phyloP scores from a whole-genome alignment of 225 moss, liverwort and hornwort genomes.

The Anthoceros angustus region DNA sequence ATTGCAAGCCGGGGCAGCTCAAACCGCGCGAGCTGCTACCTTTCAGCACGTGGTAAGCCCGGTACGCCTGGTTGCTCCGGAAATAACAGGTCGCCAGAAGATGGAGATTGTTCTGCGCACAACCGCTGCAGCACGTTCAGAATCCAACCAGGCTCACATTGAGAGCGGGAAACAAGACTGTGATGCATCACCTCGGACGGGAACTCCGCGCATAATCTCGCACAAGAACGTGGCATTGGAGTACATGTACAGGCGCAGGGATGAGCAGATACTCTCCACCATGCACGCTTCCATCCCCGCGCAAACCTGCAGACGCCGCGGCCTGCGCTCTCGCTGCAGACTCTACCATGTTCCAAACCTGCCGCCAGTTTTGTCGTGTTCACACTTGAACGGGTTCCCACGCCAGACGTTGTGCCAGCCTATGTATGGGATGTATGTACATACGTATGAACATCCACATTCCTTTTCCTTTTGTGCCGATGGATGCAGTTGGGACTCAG shows the following conservation, averaged over 20 bases:
- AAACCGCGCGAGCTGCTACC: slow-evolving; percentile 12
- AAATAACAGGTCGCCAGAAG: slow-evolving; percentile 91
- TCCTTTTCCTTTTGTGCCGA: too few species aligned
- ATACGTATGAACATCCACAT: too few species aligned
- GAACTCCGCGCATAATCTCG: slow-evolving; percentile 79
- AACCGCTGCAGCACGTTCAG: not conserved
- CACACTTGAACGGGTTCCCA: too few species aligned
- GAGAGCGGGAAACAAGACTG: not conserved
- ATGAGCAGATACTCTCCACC: slow-evolving; percentile 64
- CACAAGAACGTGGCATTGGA: slow-evolving; percentile 82
- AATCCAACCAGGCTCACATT: not conserved
- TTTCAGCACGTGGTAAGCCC: slow-evolving; percentile 86
- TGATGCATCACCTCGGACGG: slow-evolving; percentile 43
- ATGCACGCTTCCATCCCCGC: slow-evolving; percentile 66
- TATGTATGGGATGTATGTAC: too few species aligned
- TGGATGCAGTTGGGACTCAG: too few species aligned
- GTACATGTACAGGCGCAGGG: slow-evolving; percentile 61
- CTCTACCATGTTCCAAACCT: not conserved
- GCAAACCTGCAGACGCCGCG: not conserved
- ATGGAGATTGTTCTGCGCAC: slow-evolving; percentile 47
- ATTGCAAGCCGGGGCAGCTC: too few species aligned
- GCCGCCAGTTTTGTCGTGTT: too few species aligned
- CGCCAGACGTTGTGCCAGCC: too few species aligned
- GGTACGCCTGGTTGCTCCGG: slow-evolving; percentile 70
- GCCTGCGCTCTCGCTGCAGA: not conserved